phyloP scores from a whole-genome alignment of 768 basidiomycete species.

The Cystobasidiopsis lactophilus region DNA sequence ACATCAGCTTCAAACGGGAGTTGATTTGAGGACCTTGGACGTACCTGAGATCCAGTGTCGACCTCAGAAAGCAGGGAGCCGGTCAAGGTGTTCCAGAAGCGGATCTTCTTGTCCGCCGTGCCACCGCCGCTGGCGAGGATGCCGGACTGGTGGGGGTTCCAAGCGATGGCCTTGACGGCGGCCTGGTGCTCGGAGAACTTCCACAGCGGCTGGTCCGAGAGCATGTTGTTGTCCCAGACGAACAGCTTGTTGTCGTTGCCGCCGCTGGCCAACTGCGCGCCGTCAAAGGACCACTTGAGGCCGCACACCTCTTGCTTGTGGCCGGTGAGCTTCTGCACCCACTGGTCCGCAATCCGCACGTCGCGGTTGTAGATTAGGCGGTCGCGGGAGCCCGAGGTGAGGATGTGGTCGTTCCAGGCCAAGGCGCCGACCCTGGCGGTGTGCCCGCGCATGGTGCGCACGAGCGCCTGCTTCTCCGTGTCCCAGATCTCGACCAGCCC shows the following conservation, averaged over 20 bases:
- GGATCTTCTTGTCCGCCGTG: slow-evolving; percentile 94
- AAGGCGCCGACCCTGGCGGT: slow-evolving; percentile 73
- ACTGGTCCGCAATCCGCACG: slow-evolving; percentile 46
- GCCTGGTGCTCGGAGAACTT: slow-evolving; percentile 93
- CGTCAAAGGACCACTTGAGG: slow-evolving; percentile 57
- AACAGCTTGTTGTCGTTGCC: slow-evolving; percentile 98
- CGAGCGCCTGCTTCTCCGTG: slow-evolving; percentile 46
- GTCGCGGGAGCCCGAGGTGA: slow-evolving; percentile 80
- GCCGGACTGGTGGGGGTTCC: slow-evolving; percentile 86
- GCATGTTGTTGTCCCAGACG: slow-evolving; percentile 75
- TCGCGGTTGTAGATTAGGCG: slow-evolving; percentile 78
- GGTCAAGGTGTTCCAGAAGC: slow-evolving; percentile 85
- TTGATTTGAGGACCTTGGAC: slow-evolving; percentile 31
- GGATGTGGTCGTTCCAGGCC: slow-evolving; percentile 73
- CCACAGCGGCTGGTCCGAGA: slow-evolving; percentile 42
- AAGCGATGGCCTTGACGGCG: slow-evolving; percentile 91
- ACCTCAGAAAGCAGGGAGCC: slow-evolving; percentile 60
- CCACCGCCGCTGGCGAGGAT: slow-evolving; percentile 86
- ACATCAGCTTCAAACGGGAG: slow-evolving; percentile 69
- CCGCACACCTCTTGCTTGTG: slow-evolving; percentile 83
- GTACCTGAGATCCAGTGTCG: slow-evolving; percentile 87
- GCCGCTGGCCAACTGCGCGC: slow-evolving; percentile 56
- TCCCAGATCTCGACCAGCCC: slow-evolving; percentile 88
- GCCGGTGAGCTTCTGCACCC: slow-evolving; percentile 39
- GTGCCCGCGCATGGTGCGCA: slow-evolving; percentile 73